Evolutionary conservation across 805 yeast genomes (phyloP).

Genomic region (Yarrowia sp.): DNA sequence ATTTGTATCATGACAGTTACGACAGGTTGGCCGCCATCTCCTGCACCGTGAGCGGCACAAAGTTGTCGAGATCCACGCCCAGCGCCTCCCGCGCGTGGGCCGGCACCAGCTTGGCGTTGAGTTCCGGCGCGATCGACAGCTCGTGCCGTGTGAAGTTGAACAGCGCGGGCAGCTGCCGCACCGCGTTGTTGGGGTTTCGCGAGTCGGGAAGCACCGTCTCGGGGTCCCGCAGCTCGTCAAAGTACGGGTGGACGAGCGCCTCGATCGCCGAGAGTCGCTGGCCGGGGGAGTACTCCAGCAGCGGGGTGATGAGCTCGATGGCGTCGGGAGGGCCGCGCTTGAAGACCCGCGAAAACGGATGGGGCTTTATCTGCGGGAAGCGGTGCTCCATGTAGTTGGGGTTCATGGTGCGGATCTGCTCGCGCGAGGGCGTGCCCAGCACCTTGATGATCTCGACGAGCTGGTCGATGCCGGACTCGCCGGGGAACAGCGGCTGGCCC

Average conservation of each 20-base stretch:
- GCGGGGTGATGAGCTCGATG: conserved; percentile 73
- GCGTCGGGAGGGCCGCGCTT: conserved; percentile 82
- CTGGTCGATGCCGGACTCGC: conserved; percentile 96
- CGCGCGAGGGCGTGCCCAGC: conserved; percentile 90
- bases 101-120: conserved; percentile 43
- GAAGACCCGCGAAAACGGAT: conserved; percentile 61
- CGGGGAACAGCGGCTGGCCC: conserved; percentile 97
- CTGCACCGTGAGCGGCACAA: conserved; percentile 50
- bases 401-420: conserved; percentile 90
- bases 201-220: conserved; percentile 45
- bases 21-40: conserved; percentile 29
- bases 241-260: conserved; percentile 84
- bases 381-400: conserved; percentile 97
- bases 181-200: conserved; percentile 56
- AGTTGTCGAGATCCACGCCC: conserved; percentile 51
- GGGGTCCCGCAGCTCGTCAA: conserved; percentile 73
- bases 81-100: conserved; percentile 45
- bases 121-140: conserved; percentile 47
- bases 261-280: conserved; percentile 74
- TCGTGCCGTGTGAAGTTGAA: conserved; percentile 73
- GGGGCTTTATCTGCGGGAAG: conserved; percentile 64
- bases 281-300: conserved; percentile 89
- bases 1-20: conserved; percentile 3
- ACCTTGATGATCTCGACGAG: conserved; percentile 94
- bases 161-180: conserved; percentile 71